Percentiles rank a stretch among this genome's conserved stretches.
phyloP scores from a whole-genome alignment of 306 rosid genomes.

The Corylus avellana region DNA sequence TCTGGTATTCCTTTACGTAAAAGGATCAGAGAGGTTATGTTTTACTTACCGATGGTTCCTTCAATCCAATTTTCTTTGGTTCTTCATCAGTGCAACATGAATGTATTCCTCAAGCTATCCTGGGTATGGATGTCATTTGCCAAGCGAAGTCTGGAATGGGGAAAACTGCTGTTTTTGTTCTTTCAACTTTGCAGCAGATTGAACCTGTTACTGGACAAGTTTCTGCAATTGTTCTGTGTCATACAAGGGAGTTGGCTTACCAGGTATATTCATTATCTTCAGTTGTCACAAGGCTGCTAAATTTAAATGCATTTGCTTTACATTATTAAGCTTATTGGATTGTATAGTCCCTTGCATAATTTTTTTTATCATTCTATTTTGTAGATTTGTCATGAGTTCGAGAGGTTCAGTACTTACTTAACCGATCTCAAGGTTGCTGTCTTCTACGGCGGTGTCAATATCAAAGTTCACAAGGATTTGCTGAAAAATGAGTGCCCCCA shows the following conservation, averaged over 20 bases:
- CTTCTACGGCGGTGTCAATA: slow-evolving; percentile 93
- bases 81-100: slow-evolving; percentile 98
- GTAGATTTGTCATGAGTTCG: slow-evolving; percentile 97
- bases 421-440: slow-evolving; percentile 97
- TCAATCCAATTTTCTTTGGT: slow-evolving; percentile 71
- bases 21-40: slow-evolving; percentile 62
- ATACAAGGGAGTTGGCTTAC: slow-evolving; percentile 93
- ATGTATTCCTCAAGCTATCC: slow-evolving; percentile 98
- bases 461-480: slow-evolving; percentile 91
- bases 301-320: background rate
- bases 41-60: slow-evolving; percentile 81
- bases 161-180: slow-evolving; percentile 97
- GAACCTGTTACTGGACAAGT: slow-evolving; percentile 97
- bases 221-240: slow-evolving; percentile 91
- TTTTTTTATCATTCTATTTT: background rate
- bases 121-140: slow-evolving; percentile 98
- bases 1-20: slow-evolving; percentile 65
- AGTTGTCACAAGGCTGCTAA: background rate
- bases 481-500: slow-evolving; percentile 96
- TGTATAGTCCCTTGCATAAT: slow-evolving; percentile 12
- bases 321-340: background rate
- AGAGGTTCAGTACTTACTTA: slow-evolving; percentile 93
- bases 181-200: slow-evolving; percentile 91
- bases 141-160: slow-evolving; percentile 99
- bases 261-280: slow-evolving; percentile 52